Evolutionary conservation across 2,329 filamentous ascomycete species (phyloP).

Genomic region (Elsinoe necatrix): DNA sequence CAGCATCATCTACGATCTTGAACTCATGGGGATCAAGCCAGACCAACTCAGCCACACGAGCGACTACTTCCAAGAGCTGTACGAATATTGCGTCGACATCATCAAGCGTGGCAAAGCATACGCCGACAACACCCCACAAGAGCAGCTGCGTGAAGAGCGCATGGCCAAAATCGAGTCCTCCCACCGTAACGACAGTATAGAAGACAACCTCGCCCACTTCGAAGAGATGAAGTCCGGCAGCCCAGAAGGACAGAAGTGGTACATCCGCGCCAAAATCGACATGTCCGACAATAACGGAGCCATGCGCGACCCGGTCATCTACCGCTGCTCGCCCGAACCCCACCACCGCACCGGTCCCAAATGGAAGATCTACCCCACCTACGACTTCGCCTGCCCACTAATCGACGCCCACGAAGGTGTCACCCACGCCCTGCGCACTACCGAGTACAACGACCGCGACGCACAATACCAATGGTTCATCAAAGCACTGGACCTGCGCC

Average conservation of each 20-base stretch:
- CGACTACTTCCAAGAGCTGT: conserved; percentile 90
- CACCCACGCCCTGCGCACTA: conserved; percentile 69
- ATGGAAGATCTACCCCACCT: conserved; percentile 79
- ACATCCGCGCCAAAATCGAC: conserved; percentile 86
- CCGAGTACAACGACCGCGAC: conserved; percentile 76
- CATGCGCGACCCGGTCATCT: conserved; percentile 92
- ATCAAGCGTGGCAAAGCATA: conserved; percentile 81
- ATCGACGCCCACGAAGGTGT: conserved; percentile 70
- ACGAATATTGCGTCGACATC: conserved; percentile 73
- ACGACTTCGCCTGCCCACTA: conserved; percentile 73
- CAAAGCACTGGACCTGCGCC: conserved; percentile 60
- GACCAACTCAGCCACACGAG: conserved; percentile 83
- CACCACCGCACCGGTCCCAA: conserved; percentile 68
- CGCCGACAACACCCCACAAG: conserved; percentile 82
- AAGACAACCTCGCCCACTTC: conserved; percentile 76
- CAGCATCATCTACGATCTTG: conserved; percentile 83
- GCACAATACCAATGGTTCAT: conserved; percentile 77
- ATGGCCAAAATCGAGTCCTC: conserved; percentile 73
- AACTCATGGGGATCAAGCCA: conserved; percentile 83
- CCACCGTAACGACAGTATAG: conserved; percentile 64
- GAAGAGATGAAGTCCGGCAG: conserved; percentile 83
- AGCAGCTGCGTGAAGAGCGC: conserved; percentile 75
- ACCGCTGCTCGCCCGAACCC: conserved; percentile 66
- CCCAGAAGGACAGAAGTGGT: conserved; percentile 68
- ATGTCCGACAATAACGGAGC: conserved; percentile 87